Conservation (phyloP, 1,284 basidiomycete genomes). For the Erythrobasidium hasegawianum region DNA sequence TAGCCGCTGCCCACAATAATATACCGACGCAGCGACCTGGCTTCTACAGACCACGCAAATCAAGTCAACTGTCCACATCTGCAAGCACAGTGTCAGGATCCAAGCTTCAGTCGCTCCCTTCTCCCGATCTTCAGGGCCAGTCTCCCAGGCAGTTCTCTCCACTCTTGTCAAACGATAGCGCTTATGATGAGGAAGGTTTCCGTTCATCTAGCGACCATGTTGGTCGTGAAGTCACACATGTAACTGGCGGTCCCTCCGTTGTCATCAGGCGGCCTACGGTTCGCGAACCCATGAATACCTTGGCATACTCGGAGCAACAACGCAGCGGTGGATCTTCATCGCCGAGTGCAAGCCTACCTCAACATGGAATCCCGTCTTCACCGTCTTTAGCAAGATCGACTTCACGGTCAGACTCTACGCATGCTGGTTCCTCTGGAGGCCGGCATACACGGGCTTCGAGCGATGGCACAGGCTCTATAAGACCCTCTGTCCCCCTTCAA, state of each 20-base stretch:
- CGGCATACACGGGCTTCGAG: slow-evolving; percentile 19
- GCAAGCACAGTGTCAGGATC: slow-evolving; percentile 10
- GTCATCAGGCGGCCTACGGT: slow-evolving; percentile 17
- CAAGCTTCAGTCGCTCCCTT: not conserved
- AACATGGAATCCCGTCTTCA: not conserved
- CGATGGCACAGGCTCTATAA: slow-evolving; percentile 8
- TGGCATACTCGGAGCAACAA: not conserved
- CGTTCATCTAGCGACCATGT: not conserved
- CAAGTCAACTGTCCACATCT: slow-evolving; percentile 37
- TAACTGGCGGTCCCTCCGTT: slow-evolving; percentile 11
- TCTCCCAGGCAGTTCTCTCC: slow-evolving; percentile 13
- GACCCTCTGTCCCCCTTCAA: not conserved
- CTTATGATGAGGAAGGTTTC: slow-evolving; percentile 16
- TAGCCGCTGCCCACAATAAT: slow-evolving; percentile 23
- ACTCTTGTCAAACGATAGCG: not conserved
- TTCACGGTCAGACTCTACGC: not conserved
- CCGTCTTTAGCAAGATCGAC: not conserved
- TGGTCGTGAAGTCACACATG: not conserved
- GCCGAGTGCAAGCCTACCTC: not conserved
- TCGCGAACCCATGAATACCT: not conserved
- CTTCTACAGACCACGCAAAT: slow-evolving; percentile 42
- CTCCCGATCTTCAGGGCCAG: not conserved
- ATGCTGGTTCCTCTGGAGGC: no score
- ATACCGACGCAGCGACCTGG: slow-evolving; percentile 19
- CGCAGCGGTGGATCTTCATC: not conserved